Base-by-base conservation (phyloP, 2,329 filamentous ascomycete genomes). In the Stagonosporopsis vannaccii region DNA sequence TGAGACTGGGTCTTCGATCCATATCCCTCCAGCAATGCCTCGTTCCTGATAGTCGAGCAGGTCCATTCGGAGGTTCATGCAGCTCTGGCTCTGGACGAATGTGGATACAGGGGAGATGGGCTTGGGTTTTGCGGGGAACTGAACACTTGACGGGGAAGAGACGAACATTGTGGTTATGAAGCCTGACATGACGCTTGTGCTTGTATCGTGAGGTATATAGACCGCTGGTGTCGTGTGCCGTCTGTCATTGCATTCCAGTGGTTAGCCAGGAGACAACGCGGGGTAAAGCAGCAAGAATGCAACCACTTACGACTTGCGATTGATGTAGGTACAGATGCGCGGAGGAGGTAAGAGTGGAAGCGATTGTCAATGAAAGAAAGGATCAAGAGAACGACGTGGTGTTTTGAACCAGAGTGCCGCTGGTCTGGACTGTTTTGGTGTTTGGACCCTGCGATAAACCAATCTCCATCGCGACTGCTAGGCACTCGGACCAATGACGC, bases 111-210 rank as follows among this genome's bases (percentile, higher is more conserved):
- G 76, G 56, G 77, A 76, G 65, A 81, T 69, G 51, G 77, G 70
- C 61, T 61, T 68, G 51, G 70, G 68, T 59, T 68, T 75, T 56
- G 67, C 57, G 60, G 61, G 68, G 61, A 67, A 62, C 62, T 63
- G 75, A 70, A 57, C 58, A 54, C 48, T 76, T 46, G 62, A 59
- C 58, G 70, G 63, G 62, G 63, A 52, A 30, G 68, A 70, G 62
- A 90, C 88, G 80, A 82, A 91, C 89, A 91, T 90, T 75, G 90
- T 92, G 67, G 88, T 91, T 73, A 92, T 89, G 80, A 92, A 90
- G 65, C 89, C 90, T 74, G 88, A 85, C 90, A 91, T 92, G 58
- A 56, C 51, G 50, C 22, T 43, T 51, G 57, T 40, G 43, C 23
- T 56, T 51, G 55, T 56, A 52, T 41, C 51, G 52, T 65, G 54